Percentiles rank a stretch among this genome's conserved stretches.
These are phyloP conservation scores for Trichosporon sp. DNA, from an alignment of 1,284 basidiomycete species.

Conservation along the genomic window DNA sequence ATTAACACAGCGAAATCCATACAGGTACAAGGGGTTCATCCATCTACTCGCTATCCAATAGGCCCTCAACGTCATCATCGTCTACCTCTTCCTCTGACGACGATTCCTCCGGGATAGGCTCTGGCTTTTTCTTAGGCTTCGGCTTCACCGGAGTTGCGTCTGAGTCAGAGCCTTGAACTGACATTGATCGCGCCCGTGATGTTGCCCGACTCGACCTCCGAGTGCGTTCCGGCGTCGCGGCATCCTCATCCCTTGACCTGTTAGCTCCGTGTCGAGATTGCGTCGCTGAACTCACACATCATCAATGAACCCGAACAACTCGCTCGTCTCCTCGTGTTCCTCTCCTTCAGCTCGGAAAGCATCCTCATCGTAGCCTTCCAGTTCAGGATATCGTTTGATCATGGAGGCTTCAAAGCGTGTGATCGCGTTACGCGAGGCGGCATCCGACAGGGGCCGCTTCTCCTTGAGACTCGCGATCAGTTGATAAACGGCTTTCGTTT, in stretches of 20 bases:
- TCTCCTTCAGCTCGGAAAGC: constrained; percentile 51
- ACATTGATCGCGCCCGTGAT: constrained; percentile 21
- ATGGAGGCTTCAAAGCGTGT: constrained; percentile 67
- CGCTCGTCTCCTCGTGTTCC: constrained; percentile 37
- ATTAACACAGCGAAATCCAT: constrained; percentile 1
- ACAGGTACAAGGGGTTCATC: constrained; percentile 5
- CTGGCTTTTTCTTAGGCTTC: constrained; percentile 22
- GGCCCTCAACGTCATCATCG: constrained; percentile 36
- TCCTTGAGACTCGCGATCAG: constrained; percentile 65
- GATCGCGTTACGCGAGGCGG: constrained; percentile 70
- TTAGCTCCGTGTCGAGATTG: not conserved
- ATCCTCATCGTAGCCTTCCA: constrained; percentile 70
- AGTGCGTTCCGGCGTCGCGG: constrained; percentile 23
- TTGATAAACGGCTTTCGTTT: constrained; percentile 66
- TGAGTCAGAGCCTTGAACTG: constrained; percentile 21
- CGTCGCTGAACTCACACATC: constrained; percentile 48
- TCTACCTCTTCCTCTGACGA: constrained; percentile 21
- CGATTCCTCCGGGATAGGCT: constrained; percentile 30
- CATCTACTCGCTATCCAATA: constrained; percentile 31
- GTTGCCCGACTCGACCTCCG: constrained; percentile 25
- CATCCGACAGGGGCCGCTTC: constrained; percentile 74
- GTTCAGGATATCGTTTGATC: constrained; percentile 64
- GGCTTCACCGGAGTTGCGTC: constrained; percentile 30
- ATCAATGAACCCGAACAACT: constrained; percentile 52
- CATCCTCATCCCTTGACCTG: constrained; percentile 22